Evolutionary conservation across 2,329 filamentous ascomycete genomes (phyloP), one percentile per base, ranked within the genome.

Genomic region (Sclerotinia minor): DNA sequence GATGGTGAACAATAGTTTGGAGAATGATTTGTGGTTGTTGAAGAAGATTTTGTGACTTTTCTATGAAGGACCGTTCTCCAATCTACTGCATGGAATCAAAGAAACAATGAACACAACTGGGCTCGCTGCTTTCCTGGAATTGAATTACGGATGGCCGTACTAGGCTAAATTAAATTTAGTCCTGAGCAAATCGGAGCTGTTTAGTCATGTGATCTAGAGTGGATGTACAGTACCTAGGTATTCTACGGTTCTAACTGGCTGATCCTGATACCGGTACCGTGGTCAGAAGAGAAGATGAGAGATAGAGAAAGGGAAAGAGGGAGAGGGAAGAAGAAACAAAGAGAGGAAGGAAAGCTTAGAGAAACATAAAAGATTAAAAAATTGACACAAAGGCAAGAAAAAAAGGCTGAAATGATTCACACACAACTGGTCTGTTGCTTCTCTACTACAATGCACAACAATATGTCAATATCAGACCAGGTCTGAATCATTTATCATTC

Each of bases 71-170:
- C 24, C 6, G 57, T 32, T 44, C 41, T 32, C 13, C 44, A 47
- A 49, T 59, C 53, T 38, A 45, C 21, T 15, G 50, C 49, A 67
- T 54, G 57, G 57, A 63, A 67, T 63, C 65, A 53, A 67, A 67
- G 65, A 67, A 67, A 67, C 57, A 63, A 63, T 63, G 24, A 47
- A 67, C 19, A 61, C 52, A 47, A 26, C 44, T 29, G 44, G 55
- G 47, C 55, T 67, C 19, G 44, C 44, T 59, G 44, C 44, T 59
- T 50, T 41, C 47, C 29, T 67, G 57, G 65, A 61, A 61, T 38
- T 60, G 32, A 61, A 61, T 38, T 60, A 24, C 47, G 45, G 55
- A 53, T 11, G 15, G 44, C 38, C 17, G 17, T 11, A 32, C 55
- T 67, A 61, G 65, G 15, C 29, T 19, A 2, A 8, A 32, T 29